Base-by-base conservation (phyloP, 2,329 filamentous ascomycete genomes). In the Pseudopithomyces maydicus region DNA sequence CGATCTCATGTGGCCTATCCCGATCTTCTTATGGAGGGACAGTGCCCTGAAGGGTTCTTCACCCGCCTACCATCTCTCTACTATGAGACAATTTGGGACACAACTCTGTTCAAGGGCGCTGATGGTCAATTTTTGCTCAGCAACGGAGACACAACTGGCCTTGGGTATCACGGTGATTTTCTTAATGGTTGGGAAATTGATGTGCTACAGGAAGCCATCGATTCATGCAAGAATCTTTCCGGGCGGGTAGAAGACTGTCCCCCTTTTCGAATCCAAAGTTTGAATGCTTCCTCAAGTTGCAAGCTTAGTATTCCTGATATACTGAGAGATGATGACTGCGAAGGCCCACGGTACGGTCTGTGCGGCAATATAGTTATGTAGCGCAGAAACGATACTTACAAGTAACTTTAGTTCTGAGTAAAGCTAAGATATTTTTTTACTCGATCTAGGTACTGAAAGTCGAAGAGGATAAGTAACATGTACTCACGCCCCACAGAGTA, bases 121-220 rank as follows among this genome's bases (percentile, higher is more conserved):
- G 77, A 81, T 59, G 78, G 81, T 59, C 82, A 83, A 65, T 91
- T 90, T 66, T 83, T 90, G 52, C 84, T 90, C 51, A 81, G 88
- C 66, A 88, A 88, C 73, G 89, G 89, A 55, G 89, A 92, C 61
- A 80, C 82, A 15, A 90, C 89, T 46, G 90, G 91, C 44, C 91
- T 85, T 79, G 86, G 86, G 52, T 85, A 84, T 63, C 90, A 92
- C 77, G 89, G 81, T 48, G 89, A 93, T 72, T 92, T 92, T 79
- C 71, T 80, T n/a, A n/a, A n/a, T n/a, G n/a, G n/a, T n/a, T n/a
- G n/a, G n/a, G n/a, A n/a, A n/a, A n/a, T n/a, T n/a, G n/a, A n/a
- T n/a, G n/a, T n/a, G n/a, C n/a, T n/a, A n/a, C n/a, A n/a, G n/a
- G n/a, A 82, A 62, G 88, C 90, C 63, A 86, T 91, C 64, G 80